Percentiles rank a stretch among this genome's conserved stretches.
Conservation (phyloP, 768 basidiomycete genomes). For the Scleroderma citrinum region DNA sequence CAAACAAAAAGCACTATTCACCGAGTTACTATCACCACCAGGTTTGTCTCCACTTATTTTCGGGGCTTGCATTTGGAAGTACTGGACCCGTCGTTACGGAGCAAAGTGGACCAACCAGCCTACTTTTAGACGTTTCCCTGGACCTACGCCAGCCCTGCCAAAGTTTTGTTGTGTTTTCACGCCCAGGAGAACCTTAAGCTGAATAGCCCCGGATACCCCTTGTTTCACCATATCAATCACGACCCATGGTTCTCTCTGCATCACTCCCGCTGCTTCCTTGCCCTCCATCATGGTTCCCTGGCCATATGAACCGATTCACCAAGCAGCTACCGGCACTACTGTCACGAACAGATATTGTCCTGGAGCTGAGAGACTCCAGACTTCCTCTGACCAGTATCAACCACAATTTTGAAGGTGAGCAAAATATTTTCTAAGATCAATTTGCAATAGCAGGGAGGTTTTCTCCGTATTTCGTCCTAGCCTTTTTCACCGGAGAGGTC, state of each 20-base stretch:
- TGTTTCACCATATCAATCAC: constrained; percentile 7
- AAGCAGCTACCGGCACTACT: constrained; percentile 71
- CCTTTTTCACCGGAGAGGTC: neutral
- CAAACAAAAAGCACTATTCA: too few species aligned
- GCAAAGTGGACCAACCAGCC: neutral
- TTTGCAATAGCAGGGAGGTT: too few species aligned
- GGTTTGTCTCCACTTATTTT: too few species aligned
- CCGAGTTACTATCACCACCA: too few species aligned
- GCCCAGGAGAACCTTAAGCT: constrained; percentile 1
- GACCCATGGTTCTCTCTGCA: constrained; percentile 30
- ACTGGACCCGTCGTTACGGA: neutral
- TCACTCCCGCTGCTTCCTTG: constrained; percentile 49
- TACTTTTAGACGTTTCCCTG: neutral
- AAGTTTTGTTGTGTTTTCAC: constrained; percentile 8
- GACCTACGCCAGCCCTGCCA: neutral
- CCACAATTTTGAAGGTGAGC: constrained; percentile 75
- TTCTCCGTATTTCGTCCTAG: too few species aligned
- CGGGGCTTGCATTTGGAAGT: neutral
- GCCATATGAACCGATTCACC: constrained; percentile 90
- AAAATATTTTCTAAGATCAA: neutral
- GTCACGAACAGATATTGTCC: constrained; percentile 80
- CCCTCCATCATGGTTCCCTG: constrained; percentile 92
- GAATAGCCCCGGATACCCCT: constrained; percentile 2
- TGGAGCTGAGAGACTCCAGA: constrained; percentile 91
- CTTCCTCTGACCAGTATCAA: constrained; percentile 94